A percentile compares a stretch with the other conserved stretches of the same genome.
Evolutionary conservation across 768 basidiomycete genomes (phyloP).

Genomic region (Suillus spraguei): DNA sequence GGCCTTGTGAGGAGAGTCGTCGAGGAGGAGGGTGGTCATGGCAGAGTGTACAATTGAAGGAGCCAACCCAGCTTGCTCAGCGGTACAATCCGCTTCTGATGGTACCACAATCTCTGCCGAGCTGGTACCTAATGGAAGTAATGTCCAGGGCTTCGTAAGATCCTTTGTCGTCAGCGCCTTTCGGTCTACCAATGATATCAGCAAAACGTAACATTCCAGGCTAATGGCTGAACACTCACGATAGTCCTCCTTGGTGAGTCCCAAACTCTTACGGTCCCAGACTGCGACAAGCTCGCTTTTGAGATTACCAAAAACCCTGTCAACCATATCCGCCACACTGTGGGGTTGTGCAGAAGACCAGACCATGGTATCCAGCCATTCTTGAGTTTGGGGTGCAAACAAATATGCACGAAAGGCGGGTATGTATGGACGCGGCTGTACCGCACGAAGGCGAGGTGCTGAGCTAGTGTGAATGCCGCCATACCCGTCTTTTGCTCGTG

Average conservation of each 20-base stretch:
- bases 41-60: constrained; percentile 39
- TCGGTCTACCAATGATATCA: constrained; percentile 12
- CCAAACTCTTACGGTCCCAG: constrained; percentile 82
- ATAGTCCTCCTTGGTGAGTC: constrained; percentile 61
- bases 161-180: constrained; percentile 67
- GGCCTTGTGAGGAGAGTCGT: constrained; percentile 57
- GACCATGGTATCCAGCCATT: constrained; percentile 83
- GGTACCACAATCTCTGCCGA: constrained; percentile 8
- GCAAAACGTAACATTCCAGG: constrained; percentile 9
- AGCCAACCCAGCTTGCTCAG: background rate
- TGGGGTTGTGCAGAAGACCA: constrained; percentile 89
- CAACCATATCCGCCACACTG: constrained; percentile 76
- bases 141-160: constrained; percentile 67
- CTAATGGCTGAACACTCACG: constrained; percentile 49
- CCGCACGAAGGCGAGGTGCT: constrained; percentile 35
- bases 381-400: constrained; percentile 57
- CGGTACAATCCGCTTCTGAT: background rate
- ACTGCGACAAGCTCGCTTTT: constrained; percentile 54
- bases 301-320: constrained; percentile 52
- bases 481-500: constrained; percentile 14
- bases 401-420: constrained; percentile 61
- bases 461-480: constrained; percentile 6
- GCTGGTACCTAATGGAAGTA: constrained; percentile 27
- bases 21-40: constrained; percentile 50
- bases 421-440: constrained; percentile 70